These are phyloP conservation scores for Sanghuangporus weigelae DNA, from an alignment of 1,284 basidiomycete genomes.

Conservation along the genomic window DNA sequence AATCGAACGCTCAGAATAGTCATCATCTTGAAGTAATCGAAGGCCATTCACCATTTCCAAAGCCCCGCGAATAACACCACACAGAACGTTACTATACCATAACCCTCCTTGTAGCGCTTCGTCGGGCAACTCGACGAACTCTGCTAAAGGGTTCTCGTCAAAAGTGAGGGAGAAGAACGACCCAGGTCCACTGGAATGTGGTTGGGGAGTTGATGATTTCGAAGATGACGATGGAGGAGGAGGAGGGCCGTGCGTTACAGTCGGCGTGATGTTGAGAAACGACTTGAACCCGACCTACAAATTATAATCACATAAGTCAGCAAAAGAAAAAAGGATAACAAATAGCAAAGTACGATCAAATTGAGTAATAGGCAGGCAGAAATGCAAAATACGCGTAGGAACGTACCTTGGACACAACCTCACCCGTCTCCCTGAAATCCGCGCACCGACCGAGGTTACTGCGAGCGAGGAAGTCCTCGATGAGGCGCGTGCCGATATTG, in stretches of 20 bases:
- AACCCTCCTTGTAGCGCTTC: slow-evolving; percentile 89
- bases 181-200: slow-evolving; percentile 31
- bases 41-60: slow-evolving; percentile 89
- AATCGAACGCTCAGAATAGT: slow-evolving; percentile 6
- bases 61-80: slow-evolving; percentile 89
- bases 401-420: slow-evolving; percentile 84
- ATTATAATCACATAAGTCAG: slow-evolving; percentile 1
- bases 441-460: slow-evolving; percentile 81
- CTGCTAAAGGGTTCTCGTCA: slow-evolving; percentile 95
- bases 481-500: slow-evolving; percentile 93
- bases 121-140: slow-evolving; percentile 95
- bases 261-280: slow-evolving; percentile 91
- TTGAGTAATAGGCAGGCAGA: background rate
- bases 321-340: background rate
- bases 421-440: slow-evolving; percentile 91
- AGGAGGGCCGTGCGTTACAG: slow-evolving; percentile 64
- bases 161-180: slow-evolving; percentile 79
- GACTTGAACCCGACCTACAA: slow-evolving; percentile 95
- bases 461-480: slow-evolving; percentile 96
- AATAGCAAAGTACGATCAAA: background rate
- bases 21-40: background rate
- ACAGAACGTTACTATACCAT: slow-evolving; percentile 96
- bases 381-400: background rate
- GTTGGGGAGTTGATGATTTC: slow-evolving; percentile 37
- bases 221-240: slow-evolving; percentile 41